phyloP scores from a whole-genome alignment of 108 stramenopile genomes.

The Fistulifera solaris region DNA sequence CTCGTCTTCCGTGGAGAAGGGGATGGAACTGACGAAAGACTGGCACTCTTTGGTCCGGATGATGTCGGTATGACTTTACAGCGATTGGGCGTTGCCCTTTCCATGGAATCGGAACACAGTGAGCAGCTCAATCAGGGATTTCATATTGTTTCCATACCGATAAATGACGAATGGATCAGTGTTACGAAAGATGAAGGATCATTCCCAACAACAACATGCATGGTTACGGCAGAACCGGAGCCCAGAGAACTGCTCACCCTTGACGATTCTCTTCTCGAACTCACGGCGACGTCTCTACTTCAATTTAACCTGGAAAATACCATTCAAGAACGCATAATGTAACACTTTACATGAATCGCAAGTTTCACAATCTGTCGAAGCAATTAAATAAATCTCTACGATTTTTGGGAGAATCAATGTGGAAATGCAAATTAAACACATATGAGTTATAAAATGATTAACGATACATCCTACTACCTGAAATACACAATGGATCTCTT shows the following conservation, averaged over 20 bases:
- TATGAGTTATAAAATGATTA: too few relatives aligned
- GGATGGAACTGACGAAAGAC: constrained; percentile 7
- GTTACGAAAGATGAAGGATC: background rate
- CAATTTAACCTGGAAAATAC: background rate
- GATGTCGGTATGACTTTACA: background rate
- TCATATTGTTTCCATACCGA: constrained; percentile 8
- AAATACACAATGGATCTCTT: too few relatives aligned
- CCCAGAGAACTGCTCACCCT: constrained; percentile 1
- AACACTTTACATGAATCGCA: too few relatives aligned
- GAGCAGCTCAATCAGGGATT: constrained; percentile 4
- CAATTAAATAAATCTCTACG: too few relatives aligned
- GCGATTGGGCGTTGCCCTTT: background rate
- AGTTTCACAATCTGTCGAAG: too few relatives aligned
- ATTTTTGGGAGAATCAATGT: too few relatives aligned
- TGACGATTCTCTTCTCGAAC: constrained; percentile 1
- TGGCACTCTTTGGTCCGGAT: background rate
- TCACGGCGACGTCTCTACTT: constrained; percentile 1
- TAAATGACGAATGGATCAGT: background rate
- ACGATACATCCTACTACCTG: too few relatives aligned
- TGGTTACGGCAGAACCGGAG: constrained; percentile 4
- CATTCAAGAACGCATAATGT: too few relatives aligned
- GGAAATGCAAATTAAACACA: too few relatives aligned
- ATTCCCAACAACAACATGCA: constrained; percentile 1
- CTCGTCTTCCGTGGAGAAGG: constrained; percentile 1
- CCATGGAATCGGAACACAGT: background rate